phyloP scores from a whole-genome alignment of 768 basidiomycete species.

The Tulasnella sp. region DNA sequence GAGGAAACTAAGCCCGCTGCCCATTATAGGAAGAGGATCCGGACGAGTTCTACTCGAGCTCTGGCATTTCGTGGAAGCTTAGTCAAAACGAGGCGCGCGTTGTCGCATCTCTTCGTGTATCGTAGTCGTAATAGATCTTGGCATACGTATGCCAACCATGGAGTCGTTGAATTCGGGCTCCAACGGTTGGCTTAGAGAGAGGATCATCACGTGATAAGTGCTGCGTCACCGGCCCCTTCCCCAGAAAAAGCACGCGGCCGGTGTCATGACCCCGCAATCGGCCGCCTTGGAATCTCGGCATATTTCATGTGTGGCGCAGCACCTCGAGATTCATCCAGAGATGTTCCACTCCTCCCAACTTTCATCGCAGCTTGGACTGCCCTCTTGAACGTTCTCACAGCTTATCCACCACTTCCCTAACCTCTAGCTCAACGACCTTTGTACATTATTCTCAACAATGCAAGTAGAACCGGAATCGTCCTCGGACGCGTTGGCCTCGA shows the following conservation, averaged over 20 bases:
- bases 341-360: background rate
- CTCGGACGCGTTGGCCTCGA: background rate
- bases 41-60: slow-evolving; percentile 91
- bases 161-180: background rate
- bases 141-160: background rate
- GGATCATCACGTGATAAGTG: background rate
- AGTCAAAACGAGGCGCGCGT: slow-evolving; percentile 74
- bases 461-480: background rate
- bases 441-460: background rate
- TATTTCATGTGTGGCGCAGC: background rate
- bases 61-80: slow-evolving; percentile 88
- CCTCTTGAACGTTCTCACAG: background rate
- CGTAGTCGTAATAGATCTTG: background rate
- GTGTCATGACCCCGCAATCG: background rate
- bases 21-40: slow-evolving; percentile 81
- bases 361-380: background rate
- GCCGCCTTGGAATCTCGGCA: background rate
- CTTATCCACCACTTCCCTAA: background rate
- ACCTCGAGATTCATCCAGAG: background rate
- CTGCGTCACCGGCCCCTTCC: background rate
- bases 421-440: background rate
- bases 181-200: background rate
- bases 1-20: background rate
- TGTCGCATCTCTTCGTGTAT: slow-evolving; percentile 60
- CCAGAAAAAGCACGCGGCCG: background rate